These are phyloP conservation scores for Leccinum broughii DNA, from an alignment of 768 basidiomycete species.

Conservation along the genomic window DNA sequence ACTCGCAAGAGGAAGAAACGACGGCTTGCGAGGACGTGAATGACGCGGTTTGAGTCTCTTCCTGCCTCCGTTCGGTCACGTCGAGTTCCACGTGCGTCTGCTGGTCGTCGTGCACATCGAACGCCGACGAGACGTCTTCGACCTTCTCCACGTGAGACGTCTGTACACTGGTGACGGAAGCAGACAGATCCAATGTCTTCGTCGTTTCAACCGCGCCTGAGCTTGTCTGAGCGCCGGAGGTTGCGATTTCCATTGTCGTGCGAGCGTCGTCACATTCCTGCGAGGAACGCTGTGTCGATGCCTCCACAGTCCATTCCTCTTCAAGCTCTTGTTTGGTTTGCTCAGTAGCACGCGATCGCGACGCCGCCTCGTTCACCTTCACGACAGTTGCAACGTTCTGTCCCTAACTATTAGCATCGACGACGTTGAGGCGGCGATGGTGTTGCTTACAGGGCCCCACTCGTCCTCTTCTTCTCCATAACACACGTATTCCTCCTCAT, in stretches of 20 bases:
- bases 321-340: not conserved
- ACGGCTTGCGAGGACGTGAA: not conserved
- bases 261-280: not conserved
- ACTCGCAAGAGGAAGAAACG: not conserved
- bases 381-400: not conserved
- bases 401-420: not conserved
- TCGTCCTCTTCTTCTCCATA: not conserved
- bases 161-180: not conserved
- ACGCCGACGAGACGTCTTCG: not conserved
- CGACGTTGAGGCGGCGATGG: not conserved
- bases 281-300: not conserved
- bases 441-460: not conserved
- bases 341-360: not conserved
- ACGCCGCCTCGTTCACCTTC: not conserved
- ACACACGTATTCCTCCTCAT: not conserved
- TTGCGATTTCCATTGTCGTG: not conserved
- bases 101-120: not conserved
- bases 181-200: not conserved
- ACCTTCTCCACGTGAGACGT: not conserved
- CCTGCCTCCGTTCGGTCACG: not conserved
- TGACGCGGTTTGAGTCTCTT: not conserved
- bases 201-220: not conserved
- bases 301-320: not conserved
- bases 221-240: not conserved
- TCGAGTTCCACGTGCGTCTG: not conserved